Evolutionary conservation across 306 rosid species (phyloP).

Genomic region (Cyclanthera cordifolia): DNA sequence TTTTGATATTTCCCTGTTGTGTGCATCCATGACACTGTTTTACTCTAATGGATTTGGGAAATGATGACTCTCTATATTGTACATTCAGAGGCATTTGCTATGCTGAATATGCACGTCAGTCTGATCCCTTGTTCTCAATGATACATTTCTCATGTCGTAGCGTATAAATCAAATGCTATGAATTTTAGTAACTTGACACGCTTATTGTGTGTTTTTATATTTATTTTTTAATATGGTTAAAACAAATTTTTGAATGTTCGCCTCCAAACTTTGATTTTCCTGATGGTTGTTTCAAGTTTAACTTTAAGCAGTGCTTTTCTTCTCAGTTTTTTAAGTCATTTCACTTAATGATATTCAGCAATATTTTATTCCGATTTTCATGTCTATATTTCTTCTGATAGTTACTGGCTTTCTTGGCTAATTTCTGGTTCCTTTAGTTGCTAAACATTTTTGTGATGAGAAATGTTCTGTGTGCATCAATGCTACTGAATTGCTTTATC

Average conservation of each 20-base stretch:
- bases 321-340: neutral
- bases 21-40: neutral
- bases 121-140: slow-evolving; percentile 15
- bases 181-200: neutral
- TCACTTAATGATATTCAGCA: neutral
- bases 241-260: no score
- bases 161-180: neutral
- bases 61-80: slow-evolving; percentile 7
- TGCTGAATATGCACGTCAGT: slow-evolving; percentile 30
- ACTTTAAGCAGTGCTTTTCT: neutral
- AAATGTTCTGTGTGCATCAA: neutral
- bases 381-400: neutral
- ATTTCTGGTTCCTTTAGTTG: neutral
- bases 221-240: no score
- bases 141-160: neutral
- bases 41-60: slow-evolving; percentile 7
- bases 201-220: no score
- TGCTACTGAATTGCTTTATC: neutral
- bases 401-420: neutral
- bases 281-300: neutral
- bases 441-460: neutral
- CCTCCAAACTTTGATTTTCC: neutral
- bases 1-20: neutral
- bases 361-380: neutral
- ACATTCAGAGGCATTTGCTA: slow-evolving; percentile 3